A percentile compares a stretch with the other conserved stretches of the same genome.
These are phyloP conservation scores for Phytopythium boreale DNA, from an alignment of 352 stramenopile species.

Conservation along the genomic window DNA sequence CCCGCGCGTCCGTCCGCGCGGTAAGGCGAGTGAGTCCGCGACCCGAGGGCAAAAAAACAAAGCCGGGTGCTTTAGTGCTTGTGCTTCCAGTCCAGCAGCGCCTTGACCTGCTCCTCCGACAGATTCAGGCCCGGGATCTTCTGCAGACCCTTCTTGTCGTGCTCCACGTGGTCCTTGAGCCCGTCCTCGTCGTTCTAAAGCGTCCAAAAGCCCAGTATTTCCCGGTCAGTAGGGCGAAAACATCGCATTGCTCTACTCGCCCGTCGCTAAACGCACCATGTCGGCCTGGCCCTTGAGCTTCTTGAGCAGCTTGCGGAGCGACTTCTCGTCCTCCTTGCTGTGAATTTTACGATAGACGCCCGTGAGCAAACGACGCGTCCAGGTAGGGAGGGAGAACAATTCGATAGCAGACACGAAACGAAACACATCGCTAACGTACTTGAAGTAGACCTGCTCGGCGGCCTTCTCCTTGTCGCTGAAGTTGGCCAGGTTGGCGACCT, in stretches of 20 bases:
- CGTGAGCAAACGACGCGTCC: not conserved
- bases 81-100: slow-evolving; percentile 90
- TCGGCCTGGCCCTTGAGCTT: slow-evolving; percentile 87
- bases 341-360: not conserved
- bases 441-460: slow-evolving; percentile 78
- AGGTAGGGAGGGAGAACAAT: too few species aligned
- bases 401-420: too few species aligned
- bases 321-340: slow-evolving; percentile 87
- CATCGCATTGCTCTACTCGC: not conserved
- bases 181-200: slow-evolving; percentile 45
- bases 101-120: slow-evolving; percentile 62
- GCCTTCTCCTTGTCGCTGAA: slow-evolving; percentile 75
- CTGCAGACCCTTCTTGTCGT: slow-evolving; percentile 76
- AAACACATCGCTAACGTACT: slow-evolving; percentile 66
- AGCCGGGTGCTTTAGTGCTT: slow-evolving; percentile 46
- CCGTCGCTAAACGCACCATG: slow-evolving; percentile 16
- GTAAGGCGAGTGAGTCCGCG: not conserved
- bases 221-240: not conserved
- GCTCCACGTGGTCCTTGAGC: slow-evolving; percentile 65
- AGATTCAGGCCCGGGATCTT: slow-evolving; percentile 62
- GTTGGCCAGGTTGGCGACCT: slow-evolving; percentile 44
- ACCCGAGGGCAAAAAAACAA: not conserved
- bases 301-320: slow-evolving; percentile 82
- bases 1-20: not conserved
- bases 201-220: not conserved